Evolutionary conservation across 306 rosid species (phyloP), one percentile per base, ranked within the genome.

Genomic region (Cucurbita moschata): DNA sequence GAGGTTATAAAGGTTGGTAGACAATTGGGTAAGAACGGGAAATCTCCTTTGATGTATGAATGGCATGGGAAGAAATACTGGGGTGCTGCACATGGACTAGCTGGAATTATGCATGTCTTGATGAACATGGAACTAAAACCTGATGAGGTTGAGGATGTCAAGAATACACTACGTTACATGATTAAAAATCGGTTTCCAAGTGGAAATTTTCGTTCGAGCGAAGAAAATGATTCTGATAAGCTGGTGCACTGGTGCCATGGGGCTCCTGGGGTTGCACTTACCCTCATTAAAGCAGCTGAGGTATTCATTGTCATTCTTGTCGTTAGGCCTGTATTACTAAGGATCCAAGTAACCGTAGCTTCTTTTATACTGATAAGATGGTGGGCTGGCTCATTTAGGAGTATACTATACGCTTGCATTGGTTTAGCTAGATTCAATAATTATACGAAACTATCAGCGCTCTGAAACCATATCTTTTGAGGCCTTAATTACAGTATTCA

Each of bases 181-280:
- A 84, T 88, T 43, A 87, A 78, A 55, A 89, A 87, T 75, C 87
- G 86, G 30, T 87, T 80, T 76, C 80, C 87, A 3, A 84, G 98
- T 75, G 88, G 91, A 16, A 92, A 92, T 80, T 92, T 83, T 83
- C 91, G 82, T 63, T 92, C 98, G 42, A 90, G 98, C 52, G 91
- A 88, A 86, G 98, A 87, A 84, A 88, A 75, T 40, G 88, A 87
- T 77, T 84, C 87, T 8, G 96, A 92, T 72, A 84, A 83, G 38
- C 90, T 87, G 65, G 96, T 88, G 77, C 96, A 92, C 69, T 92
- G 98, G 96, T 92, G 96, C 83, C 96, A 92, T 77, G 96, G 96
- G 77, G 93, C 77, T 75, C 87, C 96, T 51, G 98, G 98, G 64
- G 79, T 92, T 75, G 75, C 91, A 69, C 96, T 92, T 57, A 83